Evolutionary conservation across 2,329 filamentous ascomycete genomes (phyloP).

Genomic region (Decorospora gaudefroyi): DNA sequence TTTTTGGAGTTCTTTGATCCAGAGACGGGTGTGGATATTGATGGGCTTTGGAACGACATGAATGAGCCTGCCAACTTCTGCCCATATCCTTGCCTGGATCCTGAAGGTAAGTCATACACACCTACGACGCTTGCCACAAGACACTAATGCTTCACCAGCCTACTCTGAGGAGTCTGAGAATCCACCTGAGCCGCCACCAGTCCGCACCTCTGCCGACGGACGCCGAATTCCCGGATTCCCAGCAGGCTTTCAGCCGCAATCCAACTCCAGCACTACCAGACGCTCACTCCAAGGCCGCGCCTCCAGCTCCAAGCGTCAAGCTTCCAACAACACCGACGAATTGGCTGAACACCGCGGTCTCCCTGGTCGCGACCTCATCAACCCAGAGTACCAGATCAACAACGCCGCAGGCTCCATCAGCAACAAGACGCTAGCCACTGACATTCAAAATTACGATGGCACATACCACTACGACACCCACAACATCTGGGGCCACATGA

Average conservation of each 20-base stretch:
- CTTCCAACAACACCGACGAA: constrained; percentile 44
- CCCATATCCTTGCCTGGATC: constrained; percentile 54
- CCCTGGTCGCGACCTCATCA: constrained; percentile 66
- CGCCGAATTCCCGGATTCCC: constrained; percentile 71
- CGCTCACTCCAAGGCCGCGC: constrained; percentile 14
- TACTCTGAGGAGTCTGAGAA: constrained; percentile 52
- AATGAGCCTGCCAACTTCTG: constrained; percentile 47
- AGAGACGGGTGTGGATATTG: constrained; percentile 70
- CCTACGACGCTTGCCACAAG: no score
- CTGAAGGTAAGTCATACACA: constrained; percentile 27
- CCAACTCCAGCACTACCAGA: constrained; percentile 20
- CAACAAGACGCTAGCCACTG: constrained; percentile 63
- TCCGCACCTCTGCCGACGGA: constrained; percentile 61
- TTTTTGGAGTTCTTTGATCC: constrained; percentile 69
- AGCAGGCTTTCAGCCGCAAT: constrained; percentile 64
- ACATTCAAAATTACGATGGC: constrained; percentile 69
- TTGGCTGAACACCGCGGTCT: constrained; percentile 56
- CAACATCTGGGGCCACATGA: constrained; percentile 75
- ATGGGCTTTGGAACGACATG: constrained; percentile 65
- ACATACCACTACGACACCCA: constrained; percentile 73
- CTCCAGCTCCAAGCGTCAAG: constrained; percentile 12
- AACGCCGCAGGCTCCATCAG: constrained; percentile 55
- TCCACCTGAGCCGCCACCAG: constrained; percentile 66
- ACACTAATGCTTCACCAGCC: constrained; percentile 13
- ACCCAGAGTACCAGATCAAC: constrained; percentile 67